Evolutionary conservation across 2,329 filamentous ascomycete species (phyloP), one percentile per base, ranked within the genome.

Genomic region (Aspergillus tanneri): DNA sequence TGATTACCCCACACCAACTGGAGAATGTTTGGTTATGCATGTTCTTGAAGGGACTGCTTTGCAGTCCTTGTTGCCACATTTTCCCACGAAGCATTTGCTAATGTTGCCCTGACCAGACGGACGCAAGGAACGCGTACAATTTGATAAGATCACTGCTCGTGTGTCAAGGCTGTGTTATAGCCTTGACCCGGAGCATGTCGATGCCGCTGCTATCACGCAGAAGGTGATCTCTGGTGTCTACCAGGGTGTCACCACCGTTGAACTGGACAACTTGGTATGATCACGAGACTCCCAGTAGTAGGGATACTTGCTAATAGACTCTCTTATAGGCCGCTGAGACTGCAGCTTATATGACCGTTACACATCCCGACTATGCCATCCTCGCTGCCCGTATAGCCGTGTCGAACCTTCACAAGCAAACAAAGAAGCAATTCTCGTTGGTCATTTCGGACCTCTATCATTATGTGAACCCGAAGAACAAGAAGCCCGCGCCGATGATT

Each of bases 161-260:
- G 93, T 99, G 61, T 97, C 93, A 38, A 85, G 93, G 66, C 81
- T 99, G 68, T 99, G 93, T 82, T 99, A 99, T 73, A 92, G 92
- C 59, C 86, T 99, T 50, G 93, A 99, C 69, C 83, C 88, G 42
- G 92, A 88, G 62, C 93, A 99, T 78, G 89, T 99, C 65, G 93
- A 99, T 76, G 90, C 93, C 47, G 93, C 95, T 58, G 90, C 92
- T 66, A 99, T 99, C 70, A 99, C 93, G 51, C 91, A 96, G 77
- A 99, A 97, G 77, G 93, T 99, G 73, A 99, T 99, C 71, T 95
- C 92, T 66, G 93, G 93, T 79, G 93, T 99, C 59, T 99, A 99
- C 74, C 91, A 96, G 66, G 93, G 93, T 72, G 93, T 99, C 45
- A 97, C 90, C 38, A 99, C 93, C 37, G 82, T 95, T 54, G 91